phyloP scores from a whole-genome alignment of 2,329 filamentous ascomycete species.

The Cytospora piceae region DNA sequence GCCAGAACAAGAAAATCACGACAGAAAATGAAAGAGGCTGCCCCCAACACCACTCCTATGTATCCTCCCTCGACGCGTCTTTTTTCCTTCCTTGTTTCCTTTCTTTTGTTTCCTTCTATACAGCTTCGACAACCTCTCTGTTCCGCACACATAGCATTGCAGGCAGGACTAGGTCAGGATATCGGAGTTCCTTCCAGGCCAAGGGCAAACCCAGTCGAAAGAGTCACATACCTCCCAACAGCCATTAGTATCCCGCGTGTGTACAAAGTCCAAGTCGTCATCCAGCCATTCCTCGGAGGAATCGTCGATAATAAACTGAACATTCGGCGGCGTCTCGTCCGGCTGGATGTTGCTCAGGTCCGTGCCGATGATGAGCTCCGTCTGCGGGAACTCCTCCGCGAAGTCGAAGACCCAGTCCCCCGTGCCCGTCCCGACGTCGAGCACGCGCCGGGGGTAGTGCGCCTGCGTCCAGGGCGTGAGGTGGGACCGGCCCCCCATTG shows the following conservation, averaged over 20 bases:
- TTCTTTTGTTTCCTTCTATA: background rate
- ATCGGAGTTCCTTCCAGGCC: background rate
- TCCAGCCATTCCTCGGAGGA: conserved; percentile 56
- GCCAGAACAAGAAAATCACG: no score
- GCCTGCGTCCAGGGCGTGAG: conserved; percentile 38
- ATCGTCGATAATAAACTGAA: conserved; percentile 76
- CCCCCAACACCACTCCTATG: background rate
- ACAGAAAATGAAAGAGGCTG: background rate
- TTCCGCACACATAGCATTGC: background rate
- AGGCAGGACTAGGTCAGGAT: no score
- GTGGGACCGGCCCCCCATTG: conserved; percentile 39
- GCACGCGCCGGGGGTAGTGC: conserved; percentile 38
- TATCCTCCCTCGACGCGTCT: background rate
- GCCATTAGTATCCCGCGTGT: conserved; percentile 53
- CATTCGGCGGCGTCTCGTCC: conserved; percentile 68
- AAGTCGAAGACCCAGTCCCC: conserved; percentile 72
- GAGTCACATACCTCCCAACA: conserved; percentile 45
- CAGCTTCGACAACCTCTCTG: background rate
- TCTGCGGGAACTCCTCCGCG: conserved; percentile 62
- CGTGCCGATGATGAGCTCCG: conserved; percentile 60
- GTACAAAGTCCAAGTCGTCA: conserved; percentile 60
- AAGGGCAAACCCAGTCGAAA: background rate
- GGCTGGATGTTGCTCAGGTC: conserved; percentile 73
- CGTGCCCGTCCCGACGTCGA: conserved; percentile 53
- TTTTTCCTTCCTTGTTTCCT: background rate